Evolutionary conservation across 345 rosid species (phyloP), one percentile per base, ranked within the genome.

Genomic region (Zanthoxylum bungeanum): DNA sequence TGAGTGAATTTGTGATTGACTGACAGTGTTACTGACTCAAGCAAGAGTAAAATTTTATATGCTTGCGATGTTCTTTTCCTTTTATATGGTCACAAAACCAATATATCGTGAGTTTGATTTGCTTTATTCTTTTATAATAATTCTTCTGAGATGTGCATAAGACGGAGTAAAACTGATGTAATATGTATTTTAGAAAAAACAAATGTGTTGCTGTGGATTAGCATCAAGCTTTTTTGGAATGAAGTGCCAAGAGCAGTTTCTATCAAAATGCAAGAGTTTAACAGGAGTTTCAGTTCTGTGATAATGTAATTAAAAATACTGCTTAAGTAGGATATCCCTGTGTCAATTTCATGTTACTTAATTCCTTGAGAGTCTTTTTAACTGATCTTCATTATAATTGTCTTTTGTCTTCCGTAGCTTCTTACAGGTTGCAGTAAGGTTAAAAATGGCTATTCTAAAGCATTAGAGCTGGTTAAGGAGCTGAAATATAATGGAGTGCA

Each of bases 401-500:
- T 46, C 46, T 67, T 79, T 75, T 81, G 76, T 66, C 74, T 66
- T 81, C 69, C 46, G 70, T 79, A 94, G 97, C 82, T 94, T 77
- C 91, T 94, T 72, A 75, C 97, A 82, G 97, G 97, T 81, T 92
- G 87, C 82, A 89, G 88, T 68, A 94, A 89, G 85, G 83, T 68
- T 4, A 84, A 83, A 78, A 60, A 86, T 72, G 91, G 97, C 62
- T 91, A 84, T 70, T 60, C 87, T 39, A 90, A 79, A 78, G 93
- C 97, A 59, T 70, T 90, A 77, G 90, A 89, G 74, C 83, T 94
- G 70, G 83, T 92, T 60, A 81, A 81, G 69, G 93, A 92, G 78
- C 70, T 94, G 72, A 85, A 87, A 30, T 78, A 74, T 68, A 76
- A 80, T 25, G 86, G 83, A 22, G 71, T 90, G 75, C 76, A 70